Evolutionary conservation across 1,139 yeast species (phyloP).

Genomic region (Spathaspora sp.): DNA sequence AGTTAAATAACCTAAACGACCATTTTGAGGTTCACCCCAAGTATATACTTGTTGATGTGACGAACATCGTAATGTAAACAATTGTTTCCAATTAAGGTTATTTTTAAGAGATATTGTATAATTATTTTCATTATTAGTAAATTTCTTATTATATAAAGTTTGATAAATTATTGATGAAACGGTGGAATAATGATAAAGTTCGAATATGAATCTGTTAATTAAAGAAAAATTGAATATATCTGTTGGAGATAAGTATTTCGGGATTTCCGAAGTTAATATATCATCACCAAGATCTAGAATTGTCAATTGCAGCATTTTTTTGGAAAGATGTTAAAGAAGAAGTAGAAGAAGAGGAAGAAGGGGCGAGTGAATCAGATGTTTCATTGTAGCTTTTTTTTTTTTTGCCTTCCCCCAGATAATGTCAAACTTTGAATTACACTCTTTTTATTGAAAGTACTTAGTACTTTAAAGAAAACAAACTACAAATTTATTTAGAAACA

Average conservation of each 20-base stretch:
- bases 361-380: too few relatives aligned
- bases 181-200: conserved; percentile 23
- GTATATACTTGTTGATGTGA: conserved; percentile 49
- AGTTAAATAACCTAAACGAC: conserved; percentile 56
- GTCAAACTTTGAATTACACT: too few relatives aligned
- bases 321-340: conserved; percentile 22
- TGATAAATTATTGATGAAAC: conserved; percentile 43
- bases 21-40: conserved; percentile 60
- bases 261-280: conserved; percentile 39
- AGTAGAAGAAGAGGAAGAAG: not conserved
- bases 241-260: conserved; percentile 36
- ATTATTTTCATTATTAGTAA: conserved; percentile 21
- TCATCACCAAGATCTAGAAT: conserved; percentile 40
- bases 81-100: conserved; percentile 50
- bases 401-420: too few relatives aligned
- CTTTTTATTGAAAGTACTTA: too few relatives aligned
- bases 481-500: too few relatives aligned
- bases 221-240: conserved; percentile 51
- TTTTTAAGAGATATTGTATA: conserved; percentile 42
- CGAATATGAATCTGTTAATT: conserved; percentile 30
- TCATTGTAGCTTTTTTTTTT: too few relatives aligned
- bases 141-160: conserved; percentile 49
- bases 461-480: too few relatives aligned
- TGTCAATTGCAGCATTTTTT: conserved; percentile 13
- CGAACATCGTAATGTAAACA: conserved; percentile 44